These are phyloP conservation scores for Solanum lignicaule DNA, from an alignment of 257 asterid species.

Conservation along the genomic window DNA sequence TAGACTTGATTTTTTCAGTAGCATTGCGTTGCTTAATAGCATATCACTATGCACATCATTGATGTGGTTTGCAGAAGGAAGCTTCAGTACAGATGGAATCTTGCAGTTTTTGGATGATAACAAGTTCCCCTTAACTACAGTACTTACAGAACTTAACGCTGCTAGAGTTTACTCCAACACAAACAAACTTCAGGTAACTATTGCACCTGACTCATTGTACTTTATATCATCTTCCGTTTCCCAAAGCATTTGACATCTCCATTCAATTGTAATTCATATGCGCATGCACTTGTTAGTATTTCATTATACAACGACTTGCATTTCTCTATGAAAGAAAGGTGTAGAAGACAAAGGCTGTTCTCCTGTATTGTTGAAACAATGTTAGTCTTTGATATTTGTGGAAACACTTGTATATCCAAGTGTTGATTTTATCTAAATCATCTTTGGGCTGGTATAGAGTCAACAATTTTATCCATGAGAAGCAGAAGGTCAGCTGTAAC, in stretches of 20 bases:
- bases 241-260: neutral
- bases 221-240: neutral
- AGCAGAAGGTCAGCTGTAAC: neutral
- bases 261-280: neutral
- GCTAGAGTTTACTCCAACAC: constrained; percentile 66
- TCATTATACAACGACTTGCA: neutral
- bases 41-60: neutral
- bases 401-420: neutral
- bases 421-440: neutral
- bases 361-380: neutral
- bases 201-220: constrained; percentile 3
- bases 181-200: constrained; percentile 63
- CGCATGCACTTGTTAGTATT: neutral
- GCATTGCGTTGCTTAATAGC: neutral
- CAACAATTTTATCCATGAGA: neutral
- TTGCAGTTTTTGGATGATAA: constrained; percentile 64
- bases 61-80: constrained; percentile 51
- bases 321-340: neutral
- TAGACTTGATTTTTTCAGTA: neutral
- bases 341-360: neutral
- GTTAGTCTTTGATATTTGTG: neutral
- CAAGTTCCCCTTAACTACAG: constrained; percentile 69
- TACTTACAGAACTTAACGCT: constrained; percentile 79
- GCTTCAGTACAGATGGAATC: constrained; percentile 32
- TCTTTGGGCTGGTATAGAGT: neutral